Evolutionary conservation across 2,329 filamentous ascomycete genomes (phyloP), one percentile per base, ranked within the genome.

Genomic region (Mycosphaerella sp.): DNA sequence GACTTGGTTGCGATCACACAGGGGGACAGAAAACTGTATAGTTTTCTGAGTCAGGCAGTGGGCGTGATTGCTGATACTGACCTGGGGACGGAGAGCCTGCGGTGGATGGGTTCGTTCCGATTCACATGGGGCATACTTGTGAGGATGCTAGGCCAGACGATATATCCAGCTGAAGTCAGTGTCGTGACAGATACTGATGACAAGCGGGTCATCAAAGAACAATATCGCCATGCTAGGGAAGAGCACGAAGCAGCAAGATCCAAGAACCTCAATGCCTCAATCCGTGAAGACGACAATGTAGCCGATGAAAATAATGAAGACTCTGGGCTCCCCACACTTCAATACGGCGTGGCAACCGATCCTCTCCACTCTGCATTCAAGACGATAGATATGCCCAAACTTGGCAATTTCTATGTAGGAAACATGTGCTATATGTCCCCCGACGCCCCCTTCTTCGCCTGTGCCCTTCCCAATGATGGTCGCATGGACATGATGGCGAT

Each of bases 351-450:
- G 0, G 75, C 93, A 55, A 81, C 82, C 48, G 89, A 95, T 62
- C 78, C 85, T 12, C 69, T 97, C 0, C 91, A 90, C 0, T 74
- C 80, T 1, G 85, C 81, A 44, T 98, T 93, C 90, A 78, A 86
- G 57, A 73, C 86, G 17, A 73, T 86, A 2, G 81, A 86, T 0
- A 80, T 86, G 59, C 83, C 93, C 58, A 88, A 85, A 31, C 76
- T 98, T 52, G 90, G 90, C 45, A 96, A 89, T 66, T 95, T 98
- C 69, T 97, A 95, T 72, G 87, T 85, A 32, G 93, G 93, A 58
- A 98, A 96, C 69, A 95, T 97, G 85, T 83, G 87, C 23, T 95
- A 86, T 71, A 92, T 98, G 89, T 85, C 91, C 0, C 80, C 89
- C 10, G 85, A 92, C 60, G 80, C 85, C 55, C 89, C 90, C 66